Base-by-base conservation (phyloP, 495 filamentous ascomycete species). In the Bacidia rubella region DNA sequence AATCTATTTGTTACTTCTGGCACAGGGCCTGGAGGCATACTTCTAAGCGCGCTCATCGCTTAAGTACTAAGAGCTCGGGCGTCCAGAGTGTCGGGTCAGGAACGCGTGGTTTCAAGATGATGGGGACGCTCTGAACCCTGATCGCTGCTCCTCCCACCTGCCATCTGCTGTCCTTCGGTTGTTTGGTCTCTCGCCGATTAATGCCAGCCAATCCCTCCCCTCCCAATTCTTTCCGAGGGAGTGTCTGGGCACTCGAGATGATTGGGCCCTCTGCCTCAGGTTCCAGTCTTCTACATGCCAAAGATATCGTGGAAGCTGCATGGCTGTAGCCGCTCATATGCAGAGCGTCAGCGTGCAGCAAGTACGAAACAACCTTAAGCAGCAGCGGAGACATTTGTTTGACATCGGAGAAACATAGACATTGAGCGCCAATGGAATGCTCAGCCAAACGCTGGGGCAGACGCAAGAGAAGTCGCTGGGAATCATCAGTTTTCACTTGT, bases 71-170 rank as follows among this genome's bases (percentile, higher is more conserved):
- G 42, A 45, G 50, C 24, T 52, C 42, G 39, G 32, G 51, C 54
- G 38, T 32, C 55, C 51, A 57, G 44, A 42, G 11, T 54, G 38
- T 57, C 55, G 55, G 55, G 55, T 57, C 55, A 57, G 55, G 55
- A 35, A 50, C 47, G 47, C 19, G 19, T 22, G 45, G 19, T 50
- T 50, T 23, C 29, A 35, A 35, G 29, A 35, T 35, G 29, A 7
- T 35, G 29, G 29, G 15, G 5, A 15, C 5, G 5, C 29, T 15
- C 29, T 35, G 29, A 35, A 15, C 29, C 15, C 5, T 35, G n/a
- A n/a, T n/a, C n/a, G n/a, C n/a, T n/a, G n/a, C n/a, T n/a, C n/a
- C n/a, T n/a, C n/a, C n/a, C n/a, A n/a, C n/a, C n/a, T n/a, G n/a
- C n/a, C n/a, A n/a, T n/a, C n/a, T n/a, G n/a, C n/a, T n/a, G n/a